Evolutionary conservation across 2,329 filamentous ascomycete species (phyloP), one percentile per base, ranked within the genome.

Genomic region (Penicillium sp.): DNA sequence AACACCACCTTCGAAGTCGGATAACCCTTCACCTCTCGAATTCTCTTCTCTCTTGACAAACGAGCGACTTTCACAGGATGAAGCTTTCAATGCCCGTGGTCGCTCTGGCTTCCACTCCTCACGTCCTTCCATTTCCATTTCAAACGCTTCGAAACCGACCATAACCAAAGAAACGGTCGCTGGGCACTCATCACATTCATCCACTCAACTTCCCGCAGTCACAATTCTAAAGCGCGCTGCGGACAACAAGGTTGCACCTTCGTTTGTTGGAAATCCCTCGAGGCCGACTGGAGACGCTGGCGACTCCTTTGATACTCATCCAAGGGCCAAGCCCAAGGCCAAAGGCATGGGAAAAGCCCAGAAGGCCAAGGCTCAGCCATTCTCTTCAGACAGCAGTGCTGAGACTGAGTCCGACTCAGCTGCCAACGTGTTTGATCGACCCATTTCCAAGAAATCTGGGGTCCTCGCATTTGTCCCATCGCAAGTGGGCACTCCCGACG

Each of bases 321-420:
- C n/a, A 16, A 40, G 40, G 8, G 29, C 36, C 20, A 42, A 32
- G 8, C 18, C 22, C 33, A 42, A 35, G 14, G 6, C 6, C 20
- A 46, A 43, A 30, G 17, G 17, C 13, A 32, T 32, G n/a, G 29
- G 32, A 15, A 34, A 25, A 16, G 15, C 25, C 6, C 44, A 42
- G 26, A 10, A 31, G 8, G 13, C 32, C 15, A 34, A 28, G 9
- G 34, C 35, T n/a, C 52, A 56, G n/a, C 32, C 36, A 13, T 41
- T 28, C 13, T 39, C 50, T 10, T 57, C 55, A 0, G 59, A 62
- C 28, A 56, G 48, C 18, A 57, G 47, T 41, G 42, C 50, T 10
- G 53, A 52, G 22, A 40, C 44, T 13, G 57, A 61, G 8, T 65
- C 60, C 2, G 62, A 64, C 31, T 44, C 50, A 11, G 55, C 49